Percentiles rank a stretch among this genome's conserved stretches.
Evolutionary conservation across 768 basidiomycete species (phyloP).

Genomic region (Boletus edulis): DNA sequence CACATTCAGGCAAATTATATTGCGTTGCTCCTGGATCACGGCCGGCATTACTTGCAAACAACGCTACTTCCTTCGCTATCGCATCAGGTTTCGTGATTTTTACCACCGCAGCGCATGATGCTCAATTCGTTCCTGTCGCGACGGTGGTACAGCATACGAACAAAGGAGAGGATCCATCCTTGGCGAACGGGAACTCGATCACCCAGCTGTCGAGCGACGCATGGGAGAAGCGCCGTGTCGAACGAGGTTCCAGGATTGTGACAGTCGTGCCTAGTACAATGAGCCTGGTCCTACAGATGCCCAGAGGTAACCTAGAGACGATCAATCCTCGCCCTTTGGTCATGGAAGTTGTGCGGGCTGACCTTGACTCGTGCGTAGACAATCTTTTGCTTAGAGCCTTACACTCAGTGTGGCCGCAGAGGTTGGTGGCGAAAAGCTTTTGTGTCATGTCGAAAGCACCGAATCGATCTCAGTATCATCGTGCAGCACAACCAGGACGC

Average conservation of each 20-base stretch:
- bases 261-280: conserved; percentile 84
- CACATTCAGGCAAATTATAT: conserved; percentile 64
- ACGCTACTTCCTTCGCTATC: conserved; percentile 69
- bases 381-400: background rate
- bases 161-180: conserved; percentile 15
- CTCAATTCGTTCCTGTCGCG: conserved; percentile 58
- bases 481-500: conserved; percentile 72
- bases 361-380: conserved; percentile 56
- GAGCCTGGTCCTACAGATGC: conserved; percentile 95
- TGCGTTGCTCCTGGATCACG: conserved; percentile 35
- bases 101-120: conserved; percentile 81
- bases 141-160: conserved; percentile 11
- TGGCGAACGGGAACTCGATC: conserved; percentile 22
- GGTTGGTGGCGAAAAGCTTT: conserved; percentile 85
- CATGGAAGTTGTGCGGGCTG: conserved; percentile 74
- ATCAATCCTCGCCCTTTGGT: conserved; percentile 92
- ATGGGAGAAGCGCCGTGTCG: conserved; percentile 78
- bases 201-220: conserved; percentile 14
- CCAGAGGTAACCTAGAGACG: conserved; percentile 94
- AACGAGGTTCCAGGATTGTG: conserved; percentile 88
- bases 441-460: conserved; percentile 86
- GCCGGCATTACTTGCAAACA: conserved; percentile 42
- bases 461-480: conserved; percentile 88
- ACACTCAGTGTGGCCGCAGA: conserved; percentile 36
- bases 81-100: conserved; percentile 79